A percentile compares a stretch with the other conserved stretches of the same genome.
Conservation (phyloP, 2,329 filamentous ascomycete species). For the Dryadomyces quercus-mongolicae region DNA sequence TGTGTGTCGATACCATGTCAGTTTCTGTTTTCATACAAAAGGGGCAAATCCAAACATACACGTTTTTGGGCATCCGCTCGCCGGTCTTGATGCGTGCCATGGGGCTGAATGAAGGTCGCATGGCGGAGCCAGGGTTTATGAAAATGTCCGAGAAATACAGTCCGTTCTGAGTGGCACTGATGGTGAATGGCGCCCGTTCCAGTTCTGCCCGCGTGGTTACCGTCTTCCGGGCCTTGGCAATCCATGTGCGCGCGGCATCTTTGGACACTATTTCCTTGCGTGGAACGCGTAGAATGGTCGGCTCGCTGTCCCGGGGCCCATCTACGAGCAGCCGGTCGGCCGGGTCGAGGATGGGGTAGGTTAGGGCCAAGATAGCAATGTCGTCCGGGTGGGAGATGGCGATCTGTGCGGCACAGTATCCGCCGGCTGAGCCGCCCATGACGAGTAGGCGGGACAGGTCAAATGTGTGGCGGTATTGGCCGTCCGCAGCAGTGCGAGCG, state of each 20-base stretch:
- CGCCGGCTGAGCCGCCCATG: not conserved
- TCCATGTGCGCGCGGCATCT: not conserved
- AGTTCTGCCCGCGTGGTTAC: not conserved
- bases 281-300: not conserved
- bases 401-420: not conserved
- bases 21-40: not conserved
- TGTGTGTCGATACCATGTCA: not conserved
- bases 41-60: not conserved
- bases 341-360: not conserved
- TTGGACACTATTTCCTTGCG: not conserved
- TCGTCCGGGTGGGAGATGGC: not conserved
- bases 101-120: not conserved
- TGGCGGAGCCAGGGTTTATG: not conserved
- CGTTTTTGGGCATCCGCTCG: not conserved
- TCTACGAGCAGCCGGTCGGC: not conserved
- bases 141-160: not conserved
- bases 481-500: not conserved
- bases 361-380: not conserved
- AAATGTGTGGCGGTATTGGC: not conserved
- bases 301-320: not conserved
- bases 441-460: not conserved
- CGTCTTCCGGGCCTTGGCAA: not conserved
- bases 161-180: not conserved
- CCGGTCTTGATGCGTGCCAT: not conserved
- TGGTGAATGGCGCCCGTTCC: not conserved